Base-by-base conservation (phyloP, 495 filamentous ascomycete genomes). In the Aspergillus mulundensis region DNA sequence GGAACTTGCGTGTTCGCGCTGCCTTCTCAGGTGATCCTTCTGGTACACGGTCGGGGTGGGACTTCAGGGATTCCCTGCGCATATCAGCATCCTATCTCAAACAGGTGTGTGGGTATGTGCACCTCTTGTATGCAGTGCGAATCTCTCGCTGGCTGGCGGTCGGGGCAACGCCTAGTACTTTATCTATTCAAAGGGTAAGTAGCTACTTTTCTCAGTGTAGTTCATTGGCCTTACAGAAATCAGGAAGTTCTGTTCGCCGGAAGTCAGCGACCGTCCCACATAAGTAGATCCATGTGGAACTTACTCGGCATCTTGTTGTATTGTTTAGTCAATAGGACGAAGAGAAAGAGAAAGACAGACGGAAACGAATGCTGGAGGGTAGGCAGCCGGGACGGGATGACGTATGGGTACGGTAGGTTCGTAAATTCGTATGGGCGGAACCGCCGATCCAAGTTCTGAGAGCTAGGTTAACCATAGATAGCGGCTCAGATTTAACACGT, bases 111-210 rank as follows among this genome's bases (percentile, higher is more conserved):
- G 44, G n/a, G 23, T 34, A 42, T 11, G 16, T 64, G 32, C 60
- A 91, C 88, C 86, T 85, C 71, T 98, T 98, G 74, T 97, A 98
- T 50, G 91, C 94, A 76, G 86, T 90, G 59, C 95, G 89, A 66
- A 98, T 90, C 66, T 98, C 88, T 66, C 87, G 83, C 54, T 85
- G 82, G 7, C 82, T 86, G 30, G 94, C 91, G 59, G 80, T 86
- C 19, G 86, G 77, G 43, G 86, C 70, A 55, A 98, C 66, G 44
- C 87, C 88, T 32, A 98, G 84, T 60, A 87, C 81, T 21, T 85
- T 87, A 61, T 70, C 78, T 81, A 63, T 15, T 51, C 21, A 4
- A 32, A 28, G 14, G 5, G 18, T 48, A 50, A 34, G 50, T 21
- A 40, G 41, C 20, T 20, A n/a, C 6, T 23, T n/a, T 28, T 15